Evolutionary conservation across 2,329 filamentous ascomycete species (phyloP).

Genomic region (Iodosphaeria phyllophila): DNA sequence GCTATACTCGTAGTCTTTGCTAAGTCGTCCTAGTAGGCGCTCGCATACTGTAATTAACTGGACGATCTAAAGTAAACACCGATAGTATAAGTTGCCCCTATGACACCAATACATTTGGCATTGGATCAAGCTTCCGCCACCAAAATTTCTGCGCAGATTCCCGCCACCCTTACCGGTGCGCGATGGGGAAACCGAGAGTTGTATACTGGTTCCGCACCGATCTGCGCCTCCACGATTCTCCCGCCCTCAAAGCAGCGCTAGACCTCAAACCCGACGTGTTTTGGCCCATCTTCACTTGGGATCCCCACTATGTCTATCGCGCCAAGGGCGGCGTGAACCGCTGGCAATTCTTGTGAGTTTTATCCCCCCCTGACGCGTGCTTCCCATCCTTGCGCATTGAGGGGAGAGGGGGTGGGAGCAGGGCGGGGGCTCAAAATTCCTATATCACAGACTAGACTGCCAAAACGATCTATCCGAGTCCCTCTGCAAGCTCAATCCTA

Average conservation of each 20-base stretch:
- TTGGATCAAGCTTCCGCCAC: too few relatives aligned
- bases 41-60: too few relatives aligned
- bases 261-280: slow-evolving; percentile 48
- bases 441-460: slow-evolving; percentile 40
- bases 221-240: slow-evolving; percentile 59
- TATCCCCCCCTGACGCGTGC: background rate
- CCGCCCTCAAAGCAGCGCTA: slow-evolving; percentile 52
- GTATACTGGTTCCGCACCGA: slow-evolving; percentile 70
- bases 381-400: background rate
- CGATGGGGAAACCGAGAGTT: slow-evolving; percentile 28
- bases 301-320: slow-evolving; percentile 62
- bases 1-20: too few relatives aligned
- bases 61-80: too few relatives aligned
- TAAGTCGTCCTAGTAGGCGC: too few relatives aligned
- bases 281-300: slow-evolving; percentile 66
- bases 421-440: background rate
- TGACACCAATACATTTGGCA: too few relatives aligned
- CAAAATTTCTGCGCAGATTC: too few relatives aligned
- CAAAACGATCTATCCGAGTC: slow-evolving; percentile 50
- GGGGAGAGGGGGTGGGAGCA: background rate
- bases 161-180: too few relatives aligned
- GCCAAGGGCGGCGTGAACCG: slow-evolving; percentile 52
- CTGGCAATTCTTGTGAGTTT: slow-evolving; percentile 48
- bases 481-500: slow-evolving; percentile 45
- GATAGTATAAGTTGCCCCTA: too few relatives aligned